These are phyloP conservation scores for Drosera spatulata DNA, from an alignment of 179 eudicot species.

Conservation along the genomic window DNA sequence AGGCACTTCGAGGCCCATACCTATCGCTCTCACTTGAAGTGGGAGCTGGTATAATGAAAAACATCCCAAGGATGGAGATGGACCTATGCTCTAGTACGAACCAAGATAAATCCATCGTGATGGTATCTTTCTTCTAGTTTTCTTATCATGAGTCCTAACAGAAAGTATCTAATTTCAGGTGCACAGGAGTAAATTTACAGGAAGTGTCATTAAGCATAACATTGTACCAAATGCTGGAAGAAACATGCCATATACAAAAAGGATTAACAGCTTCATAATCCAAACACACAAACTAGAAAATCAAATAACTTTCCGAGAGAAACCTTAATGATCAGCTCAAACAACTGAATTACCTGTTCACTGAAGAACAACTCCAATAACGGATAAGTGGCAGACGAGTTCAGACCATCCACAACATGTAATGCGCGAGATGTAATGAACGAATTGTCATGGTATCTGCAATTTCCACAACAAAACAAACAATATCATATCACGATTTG, in stretches of 20 bases:
- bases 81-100: no score
- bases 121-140: no score
- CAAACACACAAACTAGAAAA: background rate
- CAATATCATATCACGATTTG: background rate
- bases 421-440: slow-evolving; percentile 64
- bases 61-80: no score
- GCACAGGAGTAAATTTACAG: no score
- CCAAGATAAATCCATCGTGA: no score
- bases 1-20: no score
- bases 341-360: slow-evolving; percentile 33
- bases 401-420: slow-evolving; percentile 55
- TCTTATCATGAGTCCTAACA: no score
- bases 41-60: background rate
- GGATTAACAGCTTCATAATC: background rate
- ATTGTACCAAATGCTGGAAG: no score
- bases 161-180: no score
- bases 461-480: background rate
- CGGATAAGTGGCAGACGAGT: slow-evolving; percentile 56
- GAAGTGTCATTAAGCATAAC: no score
- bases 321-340: background rate
- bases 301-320: background rate
- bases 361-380: slow-evolving; percentile 64
- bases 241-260: no score
- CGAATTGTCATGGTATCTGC: slow-evolving; percentile 88
- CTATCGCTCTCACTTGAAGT: no score